Evolutionary conservation across 164 flowering plant species (phyloP), one percentile per base, ranked within the genome.

Genomic region (Stephania cephalantha): DNA sequence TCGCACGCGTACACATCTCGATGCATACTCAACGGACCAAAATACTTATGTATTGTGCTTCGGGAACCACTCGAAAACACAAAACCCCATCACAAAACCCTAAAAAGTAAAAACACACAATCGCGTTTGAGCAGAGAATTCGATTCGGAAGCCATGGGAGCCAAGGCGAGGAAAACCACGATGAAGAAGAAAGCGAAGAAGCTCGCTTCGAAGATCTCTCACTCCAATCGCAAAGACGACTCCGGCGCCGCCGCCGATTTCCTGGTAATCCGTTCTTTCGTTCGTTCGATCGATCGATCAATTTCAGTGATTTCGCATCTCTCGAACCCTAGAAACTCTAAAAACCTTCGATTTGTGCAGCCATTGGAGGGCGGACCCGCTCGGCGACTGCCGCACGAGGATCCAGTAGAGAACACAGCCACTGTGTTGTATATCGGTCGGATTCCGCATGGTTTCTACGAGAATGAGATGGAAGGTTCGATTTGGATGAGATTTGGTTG

Each of bases 371-470:
- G 97, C 46, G 98, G 93, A 31, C 89, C 91, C 10, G 93, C 79
- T 25, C 80, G 83, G 44, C 86, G 87, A 67, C 78, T 90, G 69
- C 86, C 90, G 0, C 79, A 17, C 11, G 72, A 67, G 71, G 76
- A 46, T 68, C 77, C 84, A 1, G 22, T 20, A 12, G 87, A 86
- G 18, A 81, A 78, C 45, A 85, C 76, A 17, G 86, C 92, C n/a
- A 87, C 91, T 0, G 95, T 94, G 6, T 42, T 94, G 20, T 94
- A 94, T 78, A 82, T 94, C 75, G 98, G 98, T 18, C 84, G 95
- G 63, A 91, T 92, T 50, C 98, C 98, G 1, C 97, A 92, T 81
- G 97, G 98, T 1, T 92, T 94, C 77, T 91, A 90, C 77, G 98
- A 94, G 86, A 82, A 85, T 70, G 91, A 91, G 76, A 94, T 94